These are phyloP conservation scores for Candida broadrunensis DNA, from an alignment of 805 yeast genomes.

Conservation along the genomic window DNA sequence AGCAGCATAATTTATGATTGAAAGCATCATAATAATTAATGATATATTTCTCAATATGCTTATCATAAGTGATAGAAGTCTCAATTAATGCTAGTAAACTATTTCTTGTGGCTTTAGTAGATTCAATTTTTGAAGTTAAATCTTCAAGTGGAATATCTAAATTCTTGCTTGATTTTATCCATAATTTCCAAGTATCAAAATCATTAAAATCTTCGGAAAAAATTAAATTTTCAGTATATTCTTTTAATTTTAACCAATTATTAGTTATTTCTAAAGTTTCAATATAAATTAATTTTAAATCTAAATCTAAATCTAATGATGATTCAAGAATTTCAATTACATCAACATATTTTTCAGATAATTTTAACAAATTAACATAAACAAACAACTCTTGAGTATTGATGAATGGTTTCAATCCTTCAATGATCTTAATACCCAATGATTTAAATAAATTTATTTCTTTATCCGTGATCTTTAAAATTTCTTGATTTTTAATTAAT, in stretches of 20 bases:
- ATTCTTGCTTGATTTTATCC: constrained; percentile 44
- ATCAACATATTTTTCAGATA: constrained; percentile 30
- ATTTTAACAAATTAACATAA: constrained; percentile 47
- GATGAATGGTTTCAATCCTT: constrained; percentile 47
- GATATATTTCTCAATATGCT: constrained; percentile 13
- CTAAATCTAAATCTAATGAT: constrained; percentile 50
- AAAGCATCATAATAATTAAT: constrained; percentile 41
- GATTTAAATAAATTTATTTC: constrained; percentile 54
- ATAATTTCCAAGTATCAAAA: constrained; percentile 67
- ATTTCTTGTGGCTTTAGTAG: constrained; percentile 20
- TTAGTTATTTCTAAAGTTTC: constrained; percentile 42
- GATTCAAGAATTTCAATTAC: constrained; percentile 13
- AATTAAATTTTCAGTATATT: constrained; percentile 40
- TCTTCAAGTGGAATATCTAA: constrained; percentile 32
- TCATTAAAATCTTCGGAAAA: constrained; percentile 60
- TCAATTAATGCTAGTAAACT: constrained; percentile 26
- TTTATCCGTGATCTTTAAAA: constrained; percentile 22
- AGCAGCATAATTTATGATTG: constrained; percentile 63
- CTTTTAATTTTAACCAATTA: constrained; percentile 43
- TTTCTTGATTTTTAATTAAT: constrained; percentile 20
- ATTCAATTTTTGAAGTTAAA: constrained; percentile 8
- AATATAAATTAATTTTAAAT: constrained; percentile 54
- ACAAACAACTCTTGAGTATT: constrained; percentile 68
- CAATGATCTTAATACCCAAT: constrained; percentile 58
- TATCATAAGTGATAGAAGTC: constrained; percentile 15